A percentile compares a stretch with the other conserved stretches of the same genome.
These are phyloP conservation scores for Arthroderma sp. DNA, from an alignment of 2,329 filamentous ascomycete species.

Conservation along the genomic window DNA sequence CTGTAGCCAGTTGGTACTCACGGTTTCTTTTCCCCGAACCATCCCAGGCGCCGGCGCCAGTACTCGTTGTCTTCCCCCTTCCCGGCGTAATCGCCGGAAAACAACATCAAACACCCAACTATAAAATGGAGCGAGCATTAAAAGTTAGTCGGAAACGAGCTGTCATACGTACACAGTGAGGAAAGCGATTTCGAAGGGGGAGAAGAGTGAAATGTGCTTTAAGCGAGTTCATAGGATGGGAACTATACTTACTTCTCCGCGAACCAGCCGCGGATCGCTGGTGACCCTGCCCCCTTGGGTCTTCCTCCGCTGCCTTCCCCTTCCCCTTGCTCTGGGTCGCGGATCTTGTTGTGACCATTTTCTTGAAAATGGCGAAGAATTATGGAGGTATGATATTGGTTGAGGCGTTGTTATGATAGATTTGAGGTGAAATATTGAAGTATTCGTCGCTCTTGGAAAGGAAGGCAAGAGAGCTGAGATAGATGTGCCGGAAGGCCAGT, in stretches of 20 bases:
- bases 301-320: not conserved
- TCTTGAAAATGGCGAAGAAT: not conserved
- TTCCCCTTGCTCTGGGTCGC: not conserved
- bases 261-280: not conserved
- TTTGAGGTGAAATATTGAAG: too few relatives aligned
- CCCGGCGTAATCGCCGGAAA: constrained; percentile 6
- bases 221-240: too few relatives aligned
- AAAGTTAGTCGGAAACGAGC: not conserved
- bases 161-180: too few relatives aligned
- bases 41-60: constrained; percentile 10
- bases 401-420: too few relatives aligned
- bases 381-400: too few relatives aligned
- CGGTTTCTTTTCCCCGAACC: constrained; percentile 7
- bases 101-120: constrained; percentile 8
- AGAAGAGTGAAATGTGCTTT: not conserved
- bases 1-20: not conserved
- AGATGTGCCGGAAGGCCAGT: too few relatives aligned
- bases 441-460: too few relatives aligned
- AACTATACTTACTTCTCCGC: constrained; percentile 4
- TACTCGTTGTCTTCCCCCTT: constrained; percentile 5
- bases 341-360: not conserved
- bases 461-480: too few relatives aligned
- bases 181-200: not conserved
- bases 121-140: not conserved
- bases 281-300: not conserved